These are phyloP conservation scores for Xylaria cubensis DNA, from an alignment of 495 filamentous ascomycete genomes.

Conservation along the genomic window DNA sequence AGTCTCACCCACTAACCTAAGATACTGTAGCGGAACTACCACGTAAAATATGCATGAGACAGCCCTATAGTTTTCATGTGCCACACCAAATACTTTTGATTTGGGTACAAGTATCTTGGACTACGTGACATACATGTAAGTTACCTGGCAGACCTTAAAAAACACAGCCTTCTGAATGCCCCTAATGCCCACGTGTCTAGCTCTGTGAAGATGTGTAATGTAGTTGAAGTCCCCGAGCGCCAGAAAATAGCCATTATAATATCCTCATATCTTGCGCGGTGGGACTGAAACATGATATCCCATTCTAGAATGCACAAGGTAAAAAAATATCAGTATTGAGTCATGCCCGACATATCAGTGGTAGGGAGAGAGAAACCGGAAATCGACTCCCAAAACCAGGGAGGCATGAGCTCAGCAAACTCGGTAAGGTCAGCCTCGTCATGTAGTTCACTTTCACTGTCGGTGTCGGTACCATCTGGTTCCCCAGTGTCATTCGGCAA, in stretches of 20 bases:
- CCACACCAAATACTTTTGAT: background rate
- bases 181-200: background rate
- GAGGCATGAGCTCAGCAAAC: background rate
- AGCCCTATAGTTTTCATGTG: background rate
- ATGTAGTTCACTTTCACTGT: background rate
- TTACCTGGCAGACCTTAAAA: background rate
- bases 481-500: background rate
- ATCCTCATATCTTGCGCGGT: background rate
- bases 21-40: background rate
- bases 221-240: background rate
- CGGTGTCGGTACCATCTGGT: background rate
- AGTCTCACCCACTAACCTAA: slow-evolving; percentile 2
- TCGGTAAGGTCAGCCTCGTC: background rate
- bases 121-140: background rate
- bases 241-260: background rate
- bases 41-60: background rate
- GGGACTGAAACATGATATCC: background rate
- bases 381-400: background rate
- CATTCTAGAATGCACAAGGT: background rate
- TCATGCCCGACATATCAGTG: background rate
- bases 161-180: background rate
- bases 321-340: background rate
- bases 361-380: background rate
- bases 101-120: background rate
- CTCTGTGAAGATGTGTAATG: background rate